These are phyloP conservation scores for Cladosporium sp. DNA, from an alignment of 2,329 filamentous ascomycete species.

Conservation along the genomic window DNA sequence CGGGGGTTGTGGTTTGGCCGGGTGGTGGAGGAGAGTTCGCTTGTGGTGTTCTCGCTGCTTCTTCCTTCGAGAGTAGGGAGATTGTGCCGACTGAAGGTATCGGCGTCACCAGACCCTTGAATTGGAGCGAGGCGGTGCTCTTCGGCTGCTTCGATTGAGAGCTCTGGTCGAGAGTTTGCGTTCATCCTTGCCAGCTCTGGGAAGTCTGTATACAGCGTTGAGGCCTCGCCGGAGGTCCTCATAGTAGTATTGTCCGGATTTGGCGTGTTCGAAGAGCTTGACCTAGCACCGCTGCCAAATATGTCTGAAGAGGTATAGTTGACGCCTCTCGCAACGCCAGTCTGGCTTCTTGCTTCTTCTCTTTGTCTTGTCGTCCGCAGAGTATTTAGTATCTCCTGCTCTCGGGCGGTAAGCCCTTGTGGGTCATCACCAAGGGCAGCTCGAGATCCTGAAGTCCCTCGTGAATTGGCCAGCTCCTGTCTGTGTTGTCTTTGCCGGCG, in stretches of 20 bases:
- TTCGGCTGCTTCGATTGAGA: background rate
- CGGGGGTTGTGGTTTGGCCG: slow-evolving; percentile 27
- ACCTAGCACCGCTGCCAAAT: slow-evolving; percentile 25
- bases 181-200: slow-evolving; percentile 32
- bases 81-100: background rate
- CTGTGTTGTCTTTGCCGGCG: slow-evolving; percentile 34
- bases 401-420: slow-evolving; percentile 46
- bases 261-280: slow-evolving; percentile 17
- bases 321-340: slow-evolving; percentile 42
- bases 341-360: slow-evolving; percentile 43
- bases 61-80: slow-evolving; percentile 13
- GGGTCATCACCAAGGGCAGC: slow-evolving; percentile 47
- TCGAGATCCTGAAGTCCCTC: slow-evolving; percentile 7
- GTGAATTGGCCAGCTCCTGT: slow-evolving; percentile 33
- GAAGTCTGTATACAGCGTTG: slow-evolving; percentile 31
- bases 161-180: slow-evolving; percentile 5
- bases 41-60: background rate
- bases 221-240: slow-evolving; percentile 29
- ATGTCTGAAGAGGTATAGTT: slow-evolving; percentile 43
- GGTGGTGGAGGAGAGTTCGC: slow-evolving; percentile 17
- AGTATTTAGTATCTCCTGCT: slow-evolving; percentile 49
- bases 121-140: slow-evolving; percentile 6
- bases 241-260: slow-evolving; percentile 10
- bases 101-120: slow-evolving; percentile 1
- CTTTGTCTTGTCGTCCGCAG: slow-evolving; percentile 45